Base-by-base conservation (phyloP, 2,329 filamentous ascomycete genomes). In the Scedosporium boydii region DNA sequence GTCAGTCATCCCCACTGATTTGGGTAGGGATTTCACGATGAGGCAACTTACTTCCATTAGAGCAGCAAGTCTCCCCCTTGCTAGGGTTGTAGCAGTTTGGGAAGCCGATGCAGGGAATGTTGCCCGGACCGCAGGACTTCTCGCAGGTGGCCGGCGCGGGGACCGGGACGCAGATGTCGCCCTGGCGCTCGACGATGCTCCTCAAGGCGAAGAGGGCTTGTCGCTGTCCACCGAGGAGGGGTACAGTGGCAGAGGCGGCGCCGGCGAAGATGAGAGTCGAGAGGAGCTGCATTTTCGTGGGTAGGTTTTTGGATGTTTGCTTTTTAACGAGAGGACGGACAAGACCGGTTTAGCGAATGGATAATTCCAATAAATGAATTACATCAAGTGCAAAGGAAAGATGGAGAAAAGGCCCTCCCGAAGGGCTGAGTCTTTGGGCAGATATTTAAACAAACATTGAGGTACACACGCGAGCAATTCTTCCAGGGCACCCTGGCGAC, bases 61-160 rank as follows among this genome's bases (percentile, higher is more conserved):
- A 34, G 61, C 61, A 63, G 61, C 61, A 63, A 4, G 44, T 27
- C 18, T 63, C 61, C 4, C 61, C 61, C 26, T n/a, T 18, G 56
- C 34, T 46, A 10, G 61, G 61, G 44, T 63, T 63, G 56, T 59
- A 63, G 56, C 61, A 63, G 44, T n/a, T 59, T 10, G 56, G 56
- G 10, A 59, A 46, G 42, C 14, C 34, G 23, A 63, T 46, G 27
- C 61, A 63, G 18, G 56, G 18, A 21, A 59, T 34, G 61, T 55
- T 51, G 6, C 62, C 58, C 38, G 48, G 58, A n/a, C 62, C 62
- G 41, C 62, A 63, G 6, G 62, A 63, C 16, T 59, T 26, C 38
- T 57, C 62, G 58, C 62, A 63, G 16, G 59, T 60, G 26, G 44
- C 26, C n/a, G 59, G 59, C 23, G 29, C 26, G 26, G 59, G 59